These are phyloP conservation scores for Aureobasidium leucospermi DNA, from an alignment of 2,329 filamentous ascomycete species.

Conservation along the genomic window DNA sequence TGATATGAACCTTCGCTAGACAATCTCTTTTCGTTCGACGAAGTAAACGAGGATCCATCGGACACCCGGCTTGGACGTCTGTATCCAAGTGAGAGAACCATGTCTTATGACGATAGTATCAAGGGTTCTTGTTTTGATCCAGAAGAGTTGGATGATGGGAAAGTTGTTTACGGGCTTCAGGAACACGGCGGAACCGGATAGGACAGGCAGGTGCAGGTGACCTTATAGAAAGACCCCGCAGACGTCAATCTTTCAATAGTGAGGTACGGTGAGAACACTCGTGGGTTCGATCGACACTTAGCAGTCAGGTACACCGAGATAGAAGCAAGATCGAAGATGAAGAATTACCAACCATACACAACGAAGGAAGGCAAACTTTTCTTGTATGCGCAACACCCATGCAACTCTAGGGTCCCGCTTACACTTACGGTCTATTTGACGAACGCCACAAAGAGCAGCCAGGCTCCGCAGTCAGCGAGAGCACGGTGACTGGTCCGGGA, in stretches of 20 bases:
- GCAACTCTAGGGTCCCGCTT: neutral
- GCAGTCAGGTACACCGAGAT: neutral
- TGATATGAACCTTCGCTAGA: conserved; percentile 40
- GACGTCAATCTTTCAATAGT: neutral
- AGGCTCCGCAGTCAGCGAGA: neutral
- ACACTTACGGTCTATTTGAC: neutral
- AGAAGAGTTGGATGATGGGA: no score
- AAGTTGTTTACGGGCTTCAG: neutral
- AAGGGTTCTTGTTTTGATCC: neutral
- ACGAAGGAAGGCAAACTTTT: neutral
- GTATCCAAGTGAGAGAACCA: conserved; percentile 43
- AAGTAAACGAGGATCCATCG: conserved; percentile 24
- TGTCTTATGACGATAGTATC: conserved; percentile 18
- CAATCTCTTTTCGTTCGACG: conserved; percentile 31
- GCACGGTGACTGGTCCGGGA: neutral
- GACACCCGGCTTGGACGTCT: conserved; percentile 35
- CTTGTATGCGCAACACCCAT: conserved; percentile 2
- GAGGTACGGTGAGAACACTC: neutral
- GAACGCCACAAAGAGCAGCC: neutral
- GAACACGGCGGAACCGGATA: neutral
- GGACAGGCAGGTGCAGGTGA: neutral
- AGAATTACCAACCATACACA: neutral
- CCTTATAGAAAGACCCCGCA: conserved; percentile 1
- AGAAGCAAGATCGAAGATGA: neutral
- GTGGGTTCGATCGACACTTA: neutral